Percentiles rank a stretch among this genome's conserved stretches.
phyloP scores from a whole-genome alignment of 2,329 filamentous ascomycete species.

The Nothopassalora personata region DNA sequence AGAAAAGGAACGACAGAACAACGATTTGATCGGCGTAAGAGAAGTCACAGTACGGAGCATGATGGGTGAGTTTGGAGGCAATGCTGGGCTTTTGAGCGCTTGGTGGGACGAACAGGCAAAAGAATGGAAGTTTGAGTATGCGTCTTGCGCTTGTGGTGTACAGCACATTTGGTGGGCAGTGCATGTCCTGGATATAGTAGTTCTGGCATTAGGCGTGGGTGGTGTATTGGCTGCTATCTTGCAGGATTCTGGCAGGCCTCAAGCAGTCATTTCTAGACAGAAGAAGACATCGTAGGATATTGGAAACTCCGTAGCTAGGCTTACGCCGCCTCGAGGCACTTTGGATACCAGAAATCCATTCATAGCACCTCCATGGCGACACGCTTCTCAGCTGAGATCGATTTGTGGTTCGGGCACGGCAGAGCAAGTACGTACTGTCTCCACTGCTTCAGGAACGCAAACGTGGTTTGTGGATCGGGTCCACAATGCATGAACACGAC shows the following conservation, averaged over 20 bases:
- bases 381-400: background rate
- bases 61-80: slow-evolving; percentile 96
- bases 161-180: slow-evolving; percentile 95
- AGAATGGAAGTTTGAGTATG: slow-evolving; percentile 79
- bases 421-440: slow-evolving; percentile 1
- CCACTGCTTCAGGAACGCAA: background rate
- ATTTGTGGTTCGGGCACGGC: background rate
- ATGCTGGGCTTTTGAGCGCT: slow-evolving; percentile 77
- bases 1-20: slow-evolving; percentile 7
- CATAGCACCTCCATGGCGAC: background rate
- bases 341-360: background rate
- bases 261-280: slow-evolving; percentile 2
- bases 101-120: slow-evolving; percentile 74
- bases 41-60: slow-evolving; percentile 95
- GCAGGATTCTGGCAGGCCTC: slow-evolving; percentile 4
- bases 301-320: background rate
- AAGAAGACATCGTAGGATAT: slow-evolving; percentile 7
- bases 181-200: slow-evolving; percentile 64
- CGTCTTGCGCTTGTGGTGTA: slow-evolving; percentile 69
- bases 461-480: slow-evolving; percentile 5
- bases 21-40: slow-evolving; percentile 56
- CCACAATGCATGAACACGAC: slow-evolving; percentile 6
- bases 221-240: slow-evolving; percentile 8
- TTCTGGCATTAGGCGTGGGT: slow-evolving; percentile 30
- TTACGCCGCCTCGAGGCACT: background rate